Evolutionary conservation across 805 yeast species (phyloP).

Genomic region (Kurtzmaniella fragi): DNA sequence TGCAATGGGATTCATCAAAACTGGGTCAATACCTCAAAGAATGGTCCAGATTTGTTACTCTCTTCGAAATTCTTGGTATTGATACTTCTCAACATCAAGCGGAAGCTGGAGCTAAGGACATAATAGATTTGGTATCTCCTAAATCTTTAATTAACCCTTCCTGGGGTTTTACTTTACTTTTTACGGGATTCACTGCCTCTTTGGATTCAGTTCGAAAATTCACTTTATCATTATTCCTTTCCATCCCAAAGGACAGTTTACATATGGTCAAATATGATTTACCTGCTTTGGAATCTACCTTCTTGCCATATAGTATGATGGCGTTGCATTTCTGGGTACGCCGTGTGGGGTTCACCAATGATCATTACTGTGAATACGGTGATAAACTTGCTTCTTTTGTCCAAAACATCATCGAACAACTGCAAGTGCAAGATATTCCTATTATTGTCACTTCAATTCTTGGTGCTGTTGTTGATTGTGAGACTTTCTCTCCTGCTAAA

Average conservation of each 20-base stretch:
- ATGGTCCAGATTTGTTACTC: constrained; percentile 71
- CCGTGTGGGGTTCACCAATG: constrained; percentile 18
- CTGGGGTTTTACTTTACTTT: constrained; percentile 70
- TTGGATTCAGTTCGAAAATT: constrained; percentile 74
- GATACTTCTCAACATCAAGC: constrained; percentile 87
- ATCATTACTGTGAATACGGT: constrained; percentile 53
- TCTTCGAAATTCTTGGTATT: constrained; percentile 75
- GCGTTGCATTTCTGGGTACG: constrained; percentile 57
- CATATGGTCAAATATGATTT: constrained; percentile 28
- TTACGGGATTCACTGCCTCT: constrained; percentile 71
- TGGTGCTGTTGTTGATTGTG: constrained; percentile 42
- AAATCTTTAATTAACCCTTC: constrained; percentile 52
- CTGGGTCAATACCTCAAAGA: constrained; percentile 32
- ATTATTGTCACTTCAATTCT: constrained; percentile 28
- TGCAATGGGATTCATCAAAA: constrained; percentile 40
- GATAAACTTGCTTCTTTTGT: constrained; percentile 44
- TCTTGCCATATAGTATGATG: constrained; percentile 56
- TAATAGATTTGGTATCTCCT: constrained; percentile 47
- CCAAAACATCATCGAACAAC: constrained; percentile 25
- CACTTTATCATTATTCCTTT: constrained; percentile 50
- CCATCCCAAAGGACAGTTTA: constrained; percentile 44
- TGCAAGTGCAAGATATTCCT: constrained; percentile 17
- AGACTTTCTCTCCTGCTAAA: constrained; percentile 66
- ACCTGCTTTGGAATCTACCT: constrained; percentile 41
- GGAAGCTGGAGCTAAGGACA: constrained; percentile 66